Base-by-base conservation (phyloP, 2,329 filamentous ascomycete species). In the Parastagonospora nodorum region DNA sequence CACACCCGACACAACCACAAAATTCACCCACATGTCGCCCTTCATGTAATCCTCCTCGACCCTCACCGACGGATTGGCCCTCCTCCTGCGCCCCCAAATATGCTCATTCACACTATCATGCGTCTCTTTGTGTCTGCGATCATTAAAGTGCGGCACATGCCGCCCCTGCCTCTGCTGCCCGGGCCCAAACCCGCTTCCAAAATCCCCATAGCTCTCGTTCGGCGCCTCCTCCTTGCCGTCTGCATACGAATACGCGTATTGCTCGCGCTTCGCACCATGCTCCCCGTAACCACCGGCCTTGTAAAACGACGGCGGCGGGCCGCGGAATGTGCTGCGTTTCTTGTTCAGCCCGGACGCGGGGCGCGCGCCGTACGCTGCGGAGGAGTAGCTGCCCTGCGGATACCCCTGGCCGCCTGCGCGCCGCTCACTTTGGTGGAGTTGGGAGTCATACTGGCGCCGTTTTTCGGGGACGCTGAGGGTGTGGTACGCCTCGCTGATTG, bases 221-320 rank as follows among this genome's bases (percentile, higher is more conserved):
- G 57, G 70, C 38, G 67, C 71, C 3, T 63, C 65, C 39, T 61
- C 48, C 27, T 41, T 35, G 2, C 43, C 50, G 8, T 38, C 30
- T 14, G 52, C 27, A 31, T 61, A 52, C 5, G 64, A 51, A 19
- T 74, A 63, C 2, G 75, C 75, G 48, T 77, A 64, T 31, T 80
- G 79, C 46, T 75, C 74, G 32, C 85, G 73, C 75, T 88, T 88
- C 31, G 82, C 82, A 2, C 75, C 69, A 51, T 89, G 84, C 2
- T 77, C 72, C 41, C 89, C 90, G 82, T 91, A 95, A 2, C 89
- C 90, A 4, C 91, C 92, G 54, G 82, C 86, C 14, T 87, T 83
- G 74, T 91, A 97, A 77, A 97, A 97, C 57, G 86, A 90, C 0
- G 93, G 92, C 43, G 94, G 92, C 3, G 94, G 93, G 0, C 93